Percentiles rank a stretch among this genome's conserved stretches.
phyloP scores from a whole-genome alignment of 2,329 filamentous ascomycete genomes.

The Ilyonectria sp. region DNA sequence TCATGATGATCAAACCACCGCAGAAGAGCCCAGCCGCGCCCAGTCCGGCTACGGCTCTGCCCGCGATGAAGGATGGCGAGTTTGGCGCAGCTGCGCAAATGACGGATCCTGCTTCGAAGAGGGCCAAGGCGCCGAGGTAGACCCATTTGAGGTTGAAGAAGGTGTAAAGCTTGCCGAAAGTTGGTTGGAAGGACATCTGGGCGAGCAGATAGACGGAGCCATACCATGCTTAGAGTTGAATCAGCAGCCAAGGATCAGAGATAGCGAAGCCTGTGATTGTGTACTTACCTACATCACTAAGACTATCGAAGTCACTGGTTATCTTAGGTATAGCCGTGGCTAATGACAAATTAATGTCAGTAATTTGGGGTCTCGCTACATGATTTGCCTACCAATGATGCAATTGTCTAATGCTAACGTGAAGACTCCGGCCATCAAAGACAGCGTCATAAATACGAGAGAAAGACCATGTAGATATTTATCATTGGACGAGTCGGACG shows the following conservation, averaged over 20 bases:
- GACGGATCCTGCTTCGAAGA: conserved; percentile 49
- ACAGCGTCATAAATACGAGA: too few relatives aligned
- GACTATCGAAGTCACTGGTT: conserved; percentile 52
- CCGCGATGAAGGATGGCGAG: conserved; percentile 56
- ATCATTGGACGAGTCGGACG: too few relatives aligned
- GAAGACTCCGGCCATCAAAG: too few relatives aligned
- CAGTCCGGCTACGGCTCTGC: conserved; percentile 55
- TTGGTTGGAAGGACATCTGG: conserved; percentile 44
- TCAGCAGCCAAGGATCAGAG: too few relatives aligned
- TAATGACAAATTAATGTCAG: conserved; percentile 1
- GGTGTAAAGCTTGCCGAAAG: conserved; percentile 52
- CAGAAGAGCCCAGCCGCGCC: conserved; percentile 45
- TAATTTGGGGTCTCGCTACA: too few relatives aligned
- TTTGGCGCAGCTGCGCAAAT: conserved; percentile 49
- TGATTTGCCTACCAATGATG: too few relatives aligned
- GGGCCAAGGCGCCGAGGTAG: conserved; percentile 33
- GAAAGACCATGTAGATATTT: too few relatives aligned
- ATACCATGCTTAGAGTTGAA: conserved; percentile 48
- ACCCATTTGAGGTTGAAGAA: conserved; percentile 52
- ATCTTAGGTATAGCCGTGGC: conserved; percentile 48
- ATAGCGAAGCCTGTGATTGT: too few relatives aligned
- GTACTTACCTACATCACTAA: conserved; percentile 43
- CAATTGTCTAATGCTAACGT: too few relatives aligned
- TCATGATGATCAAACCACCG: conserved; percentile 34
- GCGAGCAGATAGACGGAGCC: conserved; percentile 48